Conservation (phyloP, 768 basidiomycete species). For the Cubamyces sp. region DNA sequence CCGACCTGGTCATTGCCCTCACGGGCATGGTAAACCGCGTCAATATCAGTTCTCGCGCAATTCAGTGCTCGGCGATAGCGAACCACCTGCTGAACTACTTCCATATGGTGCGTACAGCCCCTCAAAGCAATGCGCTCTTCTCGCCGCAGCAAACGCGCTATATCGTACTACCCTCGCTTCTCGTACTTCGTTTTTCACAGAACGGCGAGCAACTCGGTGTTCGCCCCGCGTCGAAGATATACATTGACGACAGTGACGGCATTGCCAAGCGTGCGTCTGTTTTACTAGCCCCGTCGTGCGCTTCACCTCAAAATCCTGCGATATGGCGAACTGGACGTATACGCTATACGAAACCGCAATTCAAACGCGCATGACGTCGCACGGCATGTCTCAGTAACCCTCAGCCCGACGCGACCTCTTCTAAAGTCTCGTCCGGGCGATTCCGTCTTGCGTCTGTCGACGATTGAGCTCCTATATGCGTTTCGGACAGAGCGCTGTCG, state of each 20-base stretch:
- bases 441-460: slow-evolving; percentile 37
- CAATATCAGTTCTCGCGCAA: slow-evolving; percentile 41
- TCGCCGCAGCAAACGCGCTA: neutral
- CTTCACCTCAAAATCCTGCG: slow-evolving; percentile 8
- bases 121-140: neutral
- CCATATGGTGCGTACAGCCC: slow-evolving; percentile 43
- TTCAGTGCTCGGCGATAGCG: slow-evolving; percentile 55
- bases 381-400: slow-evolving; percentile 38
- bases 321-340: neutral
- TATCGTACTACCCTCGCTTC: neutral
- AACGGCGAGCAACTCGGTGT: slow-evolving; percentile 64
- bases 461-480: slow-evolving; percentile 46
- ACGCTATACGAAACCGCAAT: neutral
- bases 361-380: neutral
- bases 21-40: slow-evolving; percentile 55
- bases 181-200: slow-evolving; percentile 40
- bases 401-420: slow-evolving; percentile 44
- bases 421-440: slow-evolving; percentile 31
- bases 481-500: slow-evolving; percentile 35
- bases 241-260: slow-evolving; percentile 49
- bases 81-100: slow-evolving; percentile 55
- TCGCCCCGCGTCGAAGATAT: slow-evolving; percentile 56
- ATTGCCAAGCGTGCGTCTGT: slow-evolving; percentile 43
- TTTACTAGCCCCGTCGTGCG: slow-evolving; percentile 12
- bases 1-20: slow-evolving; percentile 55